phyloP scores from a whole-genome alignment of 1,284 basidiomycete species.

The Ganoderma boninense region DNA sequence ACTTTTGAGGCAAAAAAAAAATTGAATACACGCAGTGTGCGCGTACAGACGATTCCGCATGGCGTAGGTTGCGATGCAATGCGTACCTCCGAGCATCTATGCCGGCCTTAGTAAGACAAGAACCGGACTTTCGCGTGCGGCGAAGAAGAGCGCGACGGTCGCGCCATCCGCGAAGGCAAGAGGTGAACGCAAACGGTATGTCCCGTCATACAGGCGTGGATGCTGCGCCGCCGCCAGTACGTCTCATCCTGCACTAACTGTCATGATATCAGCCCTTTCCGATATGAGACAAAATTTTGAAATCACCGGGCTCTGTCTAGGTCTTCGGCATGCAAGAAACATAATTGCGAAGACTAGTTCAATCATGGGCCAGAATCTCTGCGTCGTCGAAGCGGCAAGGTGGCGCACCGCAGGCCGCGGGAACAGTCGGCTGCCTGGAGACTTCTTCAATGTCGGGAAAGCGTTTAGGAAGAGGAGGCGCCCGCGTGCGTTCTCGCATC shows the following conservation, averaged over 20 bases:
- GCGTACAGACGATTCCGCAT: background rate
- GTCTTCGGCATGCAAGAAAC: background rate
- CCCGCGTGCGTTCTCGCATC: background rate
- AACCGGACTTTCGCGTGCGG: background rate
- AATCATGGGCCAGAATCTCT: background rate
- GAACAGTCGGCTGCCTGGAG: background rate
- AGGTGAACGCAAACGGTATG: background rate
- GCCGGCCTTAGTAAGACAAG: background rate
- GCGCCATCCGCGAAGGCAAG: background rate
- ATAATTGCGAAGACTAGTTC: background rate
- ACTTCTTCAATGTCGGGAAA: background rate
- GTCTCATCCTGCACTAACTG: background rate
- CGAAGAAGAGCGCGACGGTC: background rate
- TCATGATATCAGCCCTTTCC: background rate
- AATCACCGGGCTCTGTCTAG: background rate
- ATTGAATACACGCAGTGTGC: background rate
- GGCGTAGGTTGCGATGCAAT: background rate
- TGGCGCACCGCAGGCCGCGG: background rate
- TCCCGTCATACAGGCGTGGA: background rate
- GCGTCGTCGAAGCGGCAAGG: background rate
- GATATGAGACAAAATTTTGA: background rate
- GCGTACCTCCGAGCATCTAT: background rate
- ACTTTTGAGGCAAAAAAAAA: background rate
- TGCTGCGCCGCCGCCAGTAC: background rate
- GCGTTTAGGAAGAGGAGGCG: background rate